These are phyloP conservation scores for Glycine tomentella DNA, from an alignment of 306 rosid species.

Conservation along the genomic window DNA sequence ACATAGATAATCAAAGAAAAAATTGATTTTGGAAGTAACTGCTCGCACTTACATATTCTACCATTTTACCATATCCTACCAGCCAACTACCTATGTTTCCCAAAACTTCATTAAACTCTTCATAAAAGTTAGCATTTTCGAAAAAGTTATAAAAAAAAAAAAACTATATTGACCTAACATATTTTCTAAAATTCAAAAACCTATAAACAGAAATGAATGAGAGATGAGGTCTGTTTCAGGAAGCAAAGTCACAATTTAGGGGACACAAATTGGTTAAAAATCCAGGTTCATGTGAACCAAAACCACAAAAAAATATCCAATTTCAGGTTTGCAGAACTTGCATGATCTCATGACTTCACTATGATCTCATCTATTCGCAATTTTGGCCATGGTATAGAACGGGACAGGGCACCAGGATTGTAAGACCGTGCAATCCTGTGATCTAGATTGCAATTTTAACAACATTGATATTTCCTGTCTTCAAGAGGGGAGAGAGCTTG, in stretches of 20 bases:
- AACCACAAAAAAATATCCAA: not conserved
- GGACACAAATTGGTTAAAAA: not conserved
- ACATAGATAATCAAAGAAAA: not conserved
- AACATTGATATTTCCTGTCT: not conserved
- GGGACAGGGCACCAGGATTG: not conserved
- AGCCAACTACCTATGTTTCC: constrained; percentile 3
- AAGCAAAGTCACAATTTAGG: not conserved
- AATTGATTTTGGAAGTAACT: not conserved
- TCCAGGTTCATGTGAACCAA: not conserved
- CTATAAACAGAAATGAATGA: not conserved
- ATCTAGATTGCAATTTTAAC: not conserved
- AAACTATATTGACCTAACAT: not conserved
- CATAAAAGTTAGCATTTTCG: not conserved
- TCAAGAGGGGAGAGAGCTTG: not conserved
- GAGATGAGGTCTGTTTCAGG: not conserved
- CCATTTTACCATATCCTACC: not conserved
- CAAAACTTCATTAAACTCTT: not conserved
- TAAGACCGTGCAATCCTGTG: not conserved
- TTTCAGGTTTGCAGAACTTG: not conserved
- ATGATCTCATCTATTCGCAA: not conserved
- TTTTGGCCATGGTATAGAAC: not conserved
- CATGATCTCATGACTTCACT: not conserved
- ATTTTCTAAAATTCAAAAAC: constrained; percentile 6
- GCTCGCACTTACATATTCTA: not conserved
- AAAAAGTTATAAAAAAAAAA: not conserved